Evolutionary conservation across 2,329 filamentous ascomycete species (phyloP), one percentile per base, ranked within the genome.

Genomic region (Xylariomycetidae sp.): DNA sequence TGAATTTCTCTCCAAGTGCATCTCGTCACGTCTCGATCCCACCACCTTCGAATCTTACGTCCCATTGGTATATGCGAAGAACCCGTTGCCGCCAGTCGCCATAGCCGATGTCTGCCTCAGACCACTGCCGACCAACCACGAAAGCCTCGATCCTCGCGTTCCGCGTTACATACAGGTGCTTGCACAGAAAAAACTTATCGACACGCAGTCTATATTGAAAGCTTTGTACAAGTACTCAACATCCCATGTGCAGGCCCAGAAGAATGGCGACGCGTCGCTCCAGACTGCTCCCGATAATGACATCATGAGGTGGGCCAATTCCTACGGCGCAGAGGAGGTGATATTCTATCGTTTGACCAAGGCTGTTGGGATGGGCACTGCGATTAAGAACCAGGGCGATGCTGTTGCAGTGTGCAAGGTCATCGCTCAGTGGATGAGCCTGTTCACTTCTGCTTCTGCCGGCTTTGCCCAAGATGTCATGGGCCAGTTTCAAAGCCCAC

Each of bases 281-380:
- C 46, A 47, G 34, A 42, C 40, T 22, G 26, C 44, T 17, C 38
- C 46, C 5, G 27, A 48, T 11, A 41, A 53, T 14, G 30, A 41
- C 1, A 37, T 33, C 19, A 25, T 54, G 18, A 57, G 69, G 40
- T 82, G 77, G 77, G 63, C 57, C 32, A 73, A 60, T 54, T 80
- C 77, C 1, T 79, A 75, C 42, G 64, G 64, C 39, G 59, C 83
- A 1, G 92, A 98, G 57, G 95, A 96, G 63, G 82, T 92, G 31
- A 86, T 97, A 61, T 83, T 96, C 53, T 94, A 95, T 59, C 81
- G 89, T 4, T 88, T 98, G 31, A 87, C 88, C 3, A 95, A 94
- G 61, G 85, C 82, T 0, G 88, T 97, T 31, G 83, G 70, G 2
- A 64, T 74, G 30, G 74, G 69, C 0, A 58, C 53, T 1, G 68